Conservation (phyloP, 148 eudicot species). For the Nepenthes mirabilis region DNA sequence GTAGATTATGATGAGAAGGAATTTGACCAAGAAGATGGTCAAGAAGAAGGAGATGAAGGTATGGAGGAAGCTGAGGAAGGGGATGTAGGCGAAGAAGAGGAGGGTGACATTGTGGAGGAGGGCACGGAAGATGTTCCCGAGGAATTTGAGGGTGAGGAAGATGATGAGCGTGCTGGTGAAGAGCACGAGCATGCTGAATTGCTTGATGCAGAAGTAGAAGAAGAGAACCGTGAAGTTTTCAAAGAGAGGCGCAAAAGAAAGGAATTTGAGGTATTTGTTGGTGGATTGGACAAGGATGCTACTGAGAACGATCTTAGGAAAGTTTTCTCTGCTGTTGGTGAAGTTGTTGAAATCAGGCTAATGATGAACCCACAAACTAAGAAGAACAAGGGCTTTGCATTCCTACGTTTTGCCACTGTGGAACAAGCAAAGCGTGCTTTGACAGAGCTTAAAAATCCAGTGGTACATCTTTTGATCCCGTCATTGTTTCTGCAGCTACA, state of each 20-base stretch:
- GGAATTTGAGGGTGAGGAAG: conserved; percentile 74
- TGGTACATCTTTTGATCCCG: conserved; percentile 60
- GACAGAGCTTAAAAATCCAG: conserved; percentile 69
- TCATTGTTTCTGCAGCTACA: conserved; percentile 25
- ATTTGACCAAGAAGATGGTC: conserved; percentile 49
- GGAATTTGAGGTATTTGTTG: conserved; percentile 96
- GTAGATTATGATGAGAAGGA: conserved; percentile 88
- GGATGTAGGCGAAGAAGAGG: conserved; percentile 48
- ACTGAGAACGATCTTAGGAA: conserved; percentile 86
- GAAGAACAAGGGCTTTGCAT: conserved; percentile 98
- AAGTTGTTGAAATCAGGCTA: conserved; percentile 80
- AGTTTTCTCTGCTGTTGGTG: conserved; percentile 79
- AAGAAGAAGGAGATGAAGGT: conserved; percentile 57
- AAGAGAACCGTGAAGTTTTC: conserved; percentile 71
- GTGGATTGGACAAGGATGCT: conserved; percentile 98
- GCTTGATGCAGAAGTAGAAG: conserved; percentile 57
- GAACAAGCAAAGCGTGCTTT: conserved; percentile 97
- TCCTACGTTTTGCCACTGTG: conserved; percentile 88
- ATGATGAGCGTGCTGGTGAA: conserved; percentile 43
- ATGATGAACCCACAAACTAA: conserved; percentile 94
- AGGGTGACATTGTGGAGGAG: conserved; percentile 7
- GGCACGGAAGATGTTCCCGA: conserved; percentile 57
- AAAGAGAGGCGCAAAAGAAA: conserved; percentile 90
- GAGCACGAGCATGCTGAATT: conserved; percentile 34
- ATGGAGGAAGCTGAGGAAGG: conserved; percentile 60